A percentile compares a stretch with the other conserved stretches of the same genome.
Evolutionary conservation across 495 filamentous ascomycete species (phyloP).

Genomic region (Elasticomyces elasticus): DNA sequence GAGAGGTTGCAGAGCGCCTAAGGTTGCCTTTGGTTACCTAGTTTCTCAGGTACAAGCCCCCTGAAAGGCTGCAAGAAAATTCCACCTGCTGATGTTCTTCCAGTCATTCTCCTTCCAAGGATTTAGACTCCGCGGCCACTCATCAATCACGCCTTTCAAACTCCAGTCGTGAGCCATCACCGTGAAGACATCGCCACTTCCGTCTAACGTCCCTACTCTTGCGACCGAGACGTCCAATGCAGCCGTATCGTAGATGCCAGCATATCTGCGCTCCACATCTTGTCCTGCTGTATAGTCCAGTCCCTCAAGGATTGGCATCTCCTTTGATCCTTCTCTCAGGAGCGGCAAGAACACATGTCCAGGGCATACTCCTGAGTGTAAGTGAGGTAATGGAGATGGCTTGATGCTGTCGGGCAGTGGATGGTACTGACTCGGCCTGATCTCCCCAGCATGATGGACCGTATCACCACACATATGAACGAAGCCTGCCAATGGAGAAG

Average conservation of each 20-base stretch:
- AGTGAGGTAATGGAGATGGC: slow-evolving; percentile 7
- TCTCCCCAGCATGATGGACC: slow-evolving; percentile 10
- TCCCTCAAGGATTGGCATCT: slow-evolving; percentile 8
- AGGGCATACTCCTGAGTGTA: slow-evolving; percentile 7
- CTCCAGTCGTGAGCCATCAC: slow-evolving; percentile 20
- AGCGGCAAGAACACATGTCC: slow-evolving; percentile 9
- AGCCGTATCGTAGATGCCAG: slow-evolving; percentile 1
- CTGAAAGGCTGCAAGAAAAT: slow-evolving; percentile 13
- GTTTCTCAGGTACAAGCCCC: neutral
- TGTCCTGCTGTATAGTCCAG: neutral
- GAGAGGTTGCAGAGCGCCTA: too few relatives aligned
- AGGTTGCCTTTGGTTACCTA: too few relatives aligned
- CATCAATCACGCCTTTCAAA: slow-evolving; percentile 11
- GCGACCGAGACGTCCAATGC: slow-evolving; percentile 3
- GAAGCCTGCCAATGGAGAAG: slow-evolving; percentile 70
- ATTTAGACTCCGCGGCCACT: slow-evolving; percentile 11
- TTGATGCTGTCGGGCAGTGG: slow-evolving; percentile 10
- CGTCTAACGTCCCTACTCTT: slow-evolving; percentile 13
- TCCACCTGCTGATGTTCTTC: slow-evolving; percentile 13
- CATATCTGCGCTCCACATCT: neutral
- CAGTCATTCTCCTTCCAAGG: slow-evolving; percentile 8
- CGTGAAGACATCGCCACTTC: slow-evolving; percentile 4
- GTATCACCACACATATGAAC: slow-evolving; percentile 14
- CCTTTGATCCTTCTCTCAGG: slow-evolving; percentile 3
- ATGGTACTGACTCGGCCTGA: slow-evolving; percentile 11